Evolutionary conservation across 1,284 basidiomycete genomes (phyloP), one percentile per base, ranked within the genome.

Genomic region (Thecaphora frezii): DNA sequence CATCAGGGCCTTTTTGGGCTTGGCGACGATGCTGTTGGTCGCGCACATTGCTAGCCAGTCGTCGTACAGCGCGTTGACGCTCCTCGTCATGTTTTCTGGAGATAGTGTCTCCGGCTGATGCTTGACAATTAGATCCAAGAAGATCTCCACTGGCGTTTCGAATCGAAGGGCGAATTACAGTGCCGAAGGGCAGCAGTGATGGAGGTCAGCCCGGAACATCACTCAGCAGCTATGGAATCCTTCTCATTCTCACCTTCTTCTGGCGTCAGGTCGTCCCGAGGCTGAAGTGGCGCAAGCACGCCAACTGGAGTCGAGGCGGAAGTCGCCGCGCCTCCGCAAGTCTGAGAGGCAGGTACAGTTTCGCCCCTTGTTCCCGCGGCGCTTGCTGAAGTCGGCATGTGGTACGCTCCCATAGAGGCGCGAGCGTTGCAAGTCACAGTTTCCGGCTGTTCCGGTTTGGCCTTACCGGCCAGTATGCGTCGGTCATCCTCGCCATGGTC

Each of bases 21-120:
- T 66, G 23, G 51, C 46, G 25, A 54, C 23, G 25, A 41, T 42
- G 24, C 57, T 51, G 13, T 53, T 47, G 2, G 51, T 53, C 2
- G 59, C 42, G 22, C 64, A 66, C 30, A 24, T 58, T 10, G 50
- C 44, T 4, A 48, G 44, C 64, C 64, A 66, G 22, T 66, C 64
- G 13, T 14, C 25, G 18, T 66, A 59, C 12, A 66, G 48, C 5
- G 59, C 50, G 19, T 66, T 59, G 21, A 66, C 64, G 43, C 64
- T 66, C n/a, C 55, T 45, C 5, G 53, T 53, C 64, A 66, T 66
- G 25, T 42, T 62, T n/a, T 66, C 59, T 8, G 55, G 39, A 21
- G 58, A 62, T 53, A 66, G 58, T 1, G 59, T 53, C 21, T 59
- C 51, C 0, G 64, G 64, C 42, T 66, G 58, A 24, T 66, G 64